A percentile compares a stretch with the other conserved stretches of the same genome.
phyloP scores from a whole-genome alignment of 805 yeast genomes.

The Nakazawaea wyomingensis region DNA sequence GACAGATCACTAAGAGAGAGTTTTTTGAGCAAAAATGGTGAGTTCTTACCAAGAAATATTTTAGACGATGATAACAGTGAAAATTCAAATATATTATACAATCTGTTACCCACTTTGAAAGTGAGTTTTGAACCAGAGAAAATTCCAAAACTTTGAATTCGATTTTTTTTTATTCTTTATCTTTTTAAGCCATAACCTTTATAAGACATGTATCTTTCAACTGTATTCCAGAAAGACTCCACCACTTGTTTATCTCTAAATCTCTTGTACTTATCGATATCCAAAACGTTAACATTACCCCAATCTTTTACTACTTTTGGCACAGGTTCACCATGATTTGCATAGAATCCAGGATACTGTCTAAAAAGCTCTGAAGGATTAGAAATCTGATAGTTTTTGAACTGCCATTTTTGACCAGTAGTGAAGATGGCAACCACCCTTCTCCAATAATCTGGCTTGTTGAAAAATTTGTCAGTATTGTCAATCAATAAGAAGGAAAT shows the following conservation, averaged over 20 bases:
- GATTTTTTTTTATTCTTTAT: too few species aligned
- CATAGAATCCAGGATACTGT: constrained; percentile 75
- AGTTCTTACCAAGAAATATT: constrained; percentile 44
- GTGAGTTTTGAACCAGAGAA: constrained; percentile 13
- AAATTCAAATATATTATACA: constrained; percentile 12
- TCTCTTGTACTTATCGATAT: constrained; percentile 74
- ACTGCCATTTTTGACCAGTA: constrained; percentile 98
- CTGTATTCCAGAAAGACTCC: constrained; percentile 76
- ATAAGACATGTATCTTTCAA: constrained; percentile 67
- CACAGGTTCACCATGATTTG: constrained; percentile 68
- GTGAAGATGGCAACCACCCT: constrained; percentile 93
- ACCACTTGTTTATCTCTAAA: constrained; percentile 87
- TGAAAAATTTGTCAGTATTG: constrained; percentile 78
- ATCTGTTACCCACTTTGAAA: constrained; percentile 11
- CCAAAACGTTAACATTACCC: constrained; percentile 73
- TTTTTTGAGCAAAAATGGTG: constrained; percentile 45
- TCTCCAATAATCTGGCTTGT: constrained; percentile 97
- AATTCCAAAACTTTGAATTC: constrained; percentile 11
- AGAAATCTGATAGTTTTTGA: constrained; percentile 77
- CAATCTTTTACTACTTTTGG: constrained; percentile 76
- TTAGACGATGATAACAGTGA: constrained; percentile 15
- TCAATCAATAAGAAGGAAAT: constrained; percentile 77
- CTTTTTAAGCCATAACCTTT: constrained; percentile 49
- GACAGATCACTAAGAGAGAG: constrained; percentile 38
- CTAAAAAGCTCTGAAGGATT: constrained; percentile 79